Conservation (phyloP, 176 grass and related monocot species). For the Juncus inflexus region DNA sequence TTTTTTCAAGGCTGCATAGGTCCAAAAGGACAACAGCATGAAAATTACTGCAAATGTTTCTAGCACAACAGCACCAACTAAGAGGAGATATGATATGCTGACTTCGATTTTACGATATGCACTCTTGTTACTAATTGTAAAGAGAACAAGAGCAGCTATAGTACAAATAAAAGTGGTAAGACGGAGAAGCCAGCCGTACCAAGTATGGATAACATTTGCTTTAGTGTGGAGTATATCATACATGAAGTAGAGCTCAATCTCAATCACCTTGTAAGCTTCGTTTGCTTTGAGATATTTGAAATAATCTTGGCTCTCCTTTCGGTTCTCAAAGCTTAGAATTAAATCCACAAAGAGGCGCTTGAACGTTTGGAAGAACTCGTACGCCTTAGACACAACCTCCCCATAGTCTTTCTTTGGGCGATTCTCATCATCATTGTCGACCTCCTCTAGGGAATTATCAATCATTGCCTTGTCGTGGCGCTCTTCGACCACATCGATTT, state of each 20-base stretch:
- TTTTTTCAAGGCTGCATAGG: not conserved
- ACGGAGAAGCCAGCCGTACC: constrained; percentile 15
- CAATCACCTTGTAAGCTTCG: constrained; percentile 34
- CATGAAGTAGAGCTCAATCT: constrained; percentile 45
- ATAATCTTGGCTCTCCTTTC: constrained; percentile 26
- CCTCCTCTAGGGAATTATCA: not conserved
- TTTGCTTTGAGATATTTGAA: not conserved
- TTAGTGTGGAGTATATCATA: constrained; percentile 64
- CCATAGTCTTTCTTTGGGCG: constrained; percentile 13
- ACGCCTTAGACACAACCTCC: constrained; percentile 31
- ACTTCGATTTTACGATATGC: constrained; percentile 20
- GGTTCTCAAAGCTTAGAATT: constrained; percentile 49
- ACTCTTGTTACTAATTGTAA: constrained; percentile 19
- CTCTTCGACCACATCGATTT: constrained; percentile 39
- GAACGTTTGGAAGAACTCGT: constrained; percentile 45
- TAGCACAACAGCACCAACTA: constrained; percentile 35
- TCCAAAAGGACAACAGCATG: constrained; percentile 25
- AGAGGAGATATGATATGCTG: constrained; percentile 44
- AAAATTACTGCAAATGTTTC: constrained; percentile 12
- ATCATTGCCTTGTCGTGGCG: not conserved
- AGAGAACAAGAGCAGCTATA: constrained; percentile 29
- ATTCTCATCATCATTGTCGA: not conserved
- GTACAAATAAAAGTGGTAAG: constrained; percentile 16
- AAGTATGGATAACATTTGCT: constrained; percentile 1
- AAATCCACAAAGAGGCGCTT: constrained; percentile 45